Evolutionary conservation across 148 eudicot genomes (phyloP).

Genomic region (Spergularia marina): DNA sequence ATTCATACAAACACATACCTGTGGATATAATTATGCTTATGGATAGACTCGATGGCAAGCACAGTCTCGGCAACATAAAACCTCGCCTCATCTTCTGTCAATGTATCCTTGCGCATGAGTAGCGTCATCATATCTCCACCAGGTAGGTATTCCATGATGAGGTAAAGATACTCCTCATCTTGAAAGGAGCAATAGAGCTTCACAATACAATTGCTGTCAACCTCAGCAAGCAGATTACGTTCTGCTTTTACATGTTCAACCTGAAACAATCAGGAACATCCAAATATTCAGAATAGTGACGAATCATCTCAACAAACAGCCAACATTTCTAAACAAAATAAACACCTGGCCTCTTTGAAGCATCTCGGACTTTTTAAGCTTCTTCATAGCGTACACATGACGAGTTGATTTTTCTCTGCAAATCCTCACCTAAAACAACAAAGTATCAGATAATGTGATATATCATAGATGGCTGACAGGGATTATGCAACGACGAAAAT

Average conservation of each 20-base stretch:
- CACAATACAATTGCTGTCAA: conserved; percentile 99
- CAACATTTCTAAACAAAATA: conserved; percentile 9
- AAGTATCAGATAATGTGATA: not conserved
- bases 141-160: conserved; percentile 96
- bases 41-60: conserved; percentile 93
- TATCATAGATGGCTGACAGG: not conserved
- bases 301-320: not conserved
- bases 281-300: conserved; percentile 19
- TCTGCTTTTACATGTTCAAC: conserved; percentile 99
- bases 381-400: conserved; percentile 97
- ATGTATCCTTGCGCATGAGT: conserved; percentile 93
- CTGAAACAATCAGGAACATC: conserved; percentile 37
- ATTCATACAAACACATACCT: conserved; percentile 47
- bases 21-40: conserved; percentile 93
- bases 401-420: conserved; percentile 89
- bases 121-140: conserved; percentile 99
- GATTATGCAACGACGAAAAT: too few species aligned
- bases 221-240: conserved; percentile 94
- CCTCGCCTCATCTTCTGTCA: conserved; percentile 92
- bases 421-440: conserved; percentile 67
- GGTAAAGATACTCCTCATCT: conserved; percentile 95
- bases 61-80: conserved; percentile 97
- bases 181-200: conserved; percentile 99
- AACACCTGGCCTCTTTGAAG: conserved; percentile 95
- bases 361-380: conserved; percentile 97